Base-by-base conservation (phyloP, 148 eudicot genomes). In the Rhododendron griersonianum region DNA sequence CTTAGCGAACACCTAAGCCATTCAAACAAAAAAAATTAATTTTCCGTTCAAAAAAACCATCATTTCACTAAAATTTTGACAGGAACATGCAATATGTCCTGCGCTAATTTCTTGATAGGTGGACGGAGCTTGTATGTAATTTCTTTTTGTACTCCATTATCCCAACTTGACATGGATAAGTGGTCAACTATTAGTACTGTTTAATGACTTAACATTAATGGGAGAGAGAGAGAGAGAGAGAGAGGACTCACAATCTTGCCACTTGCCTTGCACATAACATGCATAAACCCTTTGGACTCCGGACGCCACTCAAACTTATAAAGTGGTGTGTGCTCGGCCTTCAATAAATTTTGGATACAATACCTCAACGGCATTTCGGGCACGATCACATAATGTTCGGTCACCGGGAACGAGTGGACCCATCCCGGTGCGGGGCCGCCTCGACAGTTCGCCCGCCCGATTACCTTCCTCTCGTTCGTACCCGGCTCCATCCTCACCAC, bases 311-410 rank as follows among this genome's bases (percentile, higher is more conserved):
- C 90, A 88, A 98, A 98, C 93, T 98, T 95, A 86, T 92, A 95
- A 19, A 98, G 89, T 53, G 96, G 98, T 7, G 99, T 98, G 39
- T 96, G 99, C 90, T 93, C 95, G 59, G 98, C 98, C 87, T 91
- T 92, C 0, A 98, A 89, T 78, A 98, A 84, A 91, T 95, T 98
- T 84, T 88, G 88, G 0, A 93, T 94, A 91, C 95, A 91, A 87
- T 98, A 95, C 84, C 99, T 93, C 87, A 98, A 87, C 11, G 99
- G 96, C 99, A 98, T 98, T 86, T 98, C 99, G 3, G 99, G 99
- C 48, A 98, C 95, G 48, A 98, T 83, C 10, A 98, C 91, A 69
- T 94, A 98, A 85, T 95, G 92, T 59, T 98, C 98, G 0, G 99
- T 98, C 87, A 95, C 96, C 0, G 99, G 96, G 39, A 95, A 98